phyloP scores from a whole-genome alignment of 1,284 basidiomycete species.

The Amylostereum areolatum region DNA sequence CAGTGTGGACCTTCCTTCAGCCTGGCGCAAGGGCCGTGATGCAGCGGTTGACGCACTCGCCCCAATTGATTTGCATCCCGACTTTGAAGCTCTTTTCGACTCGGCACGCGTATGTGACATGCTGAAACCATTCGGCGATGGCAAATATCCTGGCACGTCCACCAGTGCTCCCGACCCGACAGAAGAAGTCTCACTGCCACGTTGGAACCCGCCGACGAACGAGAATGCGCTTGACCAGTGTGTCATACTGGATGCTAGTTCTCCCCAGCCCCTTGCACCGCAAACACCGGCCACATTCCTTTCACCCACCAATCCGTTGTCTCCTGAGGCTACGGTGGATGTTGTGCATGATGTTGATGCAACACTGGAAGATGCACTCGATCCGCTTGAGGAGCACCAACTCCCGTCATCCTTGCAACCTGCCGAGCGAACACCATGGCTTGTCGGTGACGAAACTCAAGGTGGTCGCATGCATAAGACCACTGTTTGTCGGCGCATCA shows the following conservation, averaged over 20 bases:
- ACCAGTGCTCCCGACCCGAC: too few species aligned
- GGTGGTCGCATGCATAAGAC: constrained; percentile 9
- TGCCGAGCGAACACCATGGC: neutral
- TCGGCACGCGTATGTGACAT: neutral
- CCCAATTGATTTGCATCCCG: neutral
- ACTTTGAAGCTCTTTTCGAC: neutral
- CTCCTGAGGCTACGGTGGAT: too few species aligned
- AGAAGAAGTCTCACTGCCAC: too few species aligned
- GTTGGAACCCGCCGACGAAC: too few species aligned
- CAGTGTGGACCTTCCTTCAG: constrained; percentile 1
- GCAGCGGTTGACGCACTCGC: neutral
- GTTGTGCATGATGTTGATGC: too few species aligned
- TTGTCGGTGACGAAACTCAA: too few species aligned
- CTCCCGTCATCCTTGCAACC: neutral
- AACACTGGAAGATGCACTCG: too few species aligned
- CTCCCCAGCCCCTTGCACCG: too few species aligned
- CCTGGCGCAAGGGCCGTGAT: constrained; percentile 4
- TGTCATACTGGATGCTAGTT: too few species aligned
- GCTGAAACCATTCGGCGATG: constrained; percentile 8
- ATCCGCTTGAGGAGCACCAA: neutral
- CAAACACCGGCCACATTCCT: too few species aligned
- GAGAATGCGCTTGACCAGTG: too few species aligned
- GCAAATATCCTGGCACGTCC: constrained; percentile 9
- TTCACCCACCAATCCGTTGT: too few species aligned
- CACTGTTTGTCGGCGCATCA: constrained; percentile 6